These are phyloP conservation scores for Umbelopsis sp. DNA, from an alignment of 371 early-diverging fungal genomes.

Conservation along the genomic window DNA sequence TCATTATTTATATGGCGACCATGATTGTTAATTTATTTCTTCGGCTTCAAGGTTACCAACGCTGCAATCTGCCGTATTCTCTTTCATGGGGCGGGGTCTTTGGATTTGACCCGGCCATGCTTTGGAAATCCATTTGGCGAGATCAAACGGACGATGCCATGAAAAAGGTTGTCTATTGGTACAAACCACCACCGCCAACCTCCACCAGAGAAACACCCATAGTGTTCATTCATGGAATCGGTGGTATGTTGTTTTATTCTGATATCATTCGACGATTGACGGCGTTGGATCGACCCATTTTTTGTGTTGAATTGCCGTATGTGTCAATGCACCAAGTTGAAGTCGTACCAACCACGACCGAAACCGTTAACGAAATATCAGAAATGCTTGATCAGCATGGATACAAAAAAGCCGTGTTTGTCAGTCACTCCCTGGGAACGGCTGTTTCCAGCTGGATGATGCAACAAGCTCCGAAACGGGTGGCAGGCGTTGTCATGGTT, in stretches of 20 bases:
- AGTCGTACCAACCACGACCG: constrained; percentile 63
- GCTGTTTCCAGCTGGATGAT: constrained; percentile 57
- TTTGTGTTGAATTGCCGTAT: constrained; percentile 71
- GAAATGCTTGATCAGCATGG: constrained; percentile 60
- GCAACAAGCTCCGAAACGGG: constrained; percentile 43
- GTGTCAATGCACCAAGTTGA: constrained; percentile 70
- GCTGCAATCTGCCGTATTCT: constrained; percentile 8
- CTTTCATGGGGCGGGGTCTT: constrained; percentile 37
- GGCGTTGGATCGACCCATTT: constrained; percentile 58
- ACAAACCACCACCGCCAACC: constrained; percentile 24
- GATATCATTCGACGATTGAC: constrained; percentile 50
- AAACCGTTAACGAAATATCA: constrained; percentile 63
- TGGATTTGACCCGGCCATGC: not conserved
- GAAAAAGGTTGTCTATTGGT: constrained; percentile 34
- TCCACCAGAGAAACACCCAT: constrained; percentile 56
- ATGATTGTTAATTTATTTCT: constrained; percentile 26
- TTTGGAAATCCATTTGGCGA: not conserved
- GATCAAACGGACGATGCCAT: not conserved
- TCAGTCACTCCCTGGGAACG: constrained; percentile 75
- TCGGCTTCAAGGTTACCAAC: not conserved
- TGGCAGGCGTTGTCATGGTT: constrained; percentile 57
- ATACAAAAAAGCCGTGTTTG: constrained; percentile 62
- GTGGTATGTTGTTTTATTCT: constrained; percentile 65
- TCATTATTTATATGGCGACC: constrained; percentile 35
- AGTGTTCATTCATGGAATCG: constrained; percentile 77